phyloP scores from a whole-genome alignment of 768 basidiomycete species.

The Suillus alpinus region DNA sequence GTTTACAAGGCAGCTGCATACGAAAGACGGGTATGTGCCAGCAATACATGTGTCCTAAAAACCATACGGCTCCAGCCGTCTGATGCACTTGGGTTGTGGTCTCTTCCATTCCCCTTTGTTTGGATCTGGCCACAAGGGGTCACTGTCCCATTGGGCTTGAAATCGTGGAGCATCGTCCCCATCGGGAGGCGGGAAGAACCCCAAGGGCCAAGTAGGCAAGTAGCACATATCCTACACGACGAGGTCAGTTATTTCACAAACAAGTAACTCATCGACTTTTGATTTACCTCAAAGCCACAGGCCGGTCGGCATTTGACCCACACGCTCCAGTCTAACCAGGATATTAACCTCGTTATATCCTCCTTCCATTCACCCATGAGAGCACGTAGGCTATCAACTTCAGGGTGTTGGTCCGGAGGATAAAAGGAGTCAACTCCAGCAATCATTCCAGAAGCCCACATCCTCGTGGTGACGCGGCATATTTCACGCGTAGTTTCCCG shows the following conservation, averaged over 20 bases:
- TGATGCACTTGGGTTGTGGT: conserved; percentile 25
- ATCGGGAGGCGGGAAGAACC: too few species aligned
- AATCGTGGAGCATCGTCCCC: neutral
- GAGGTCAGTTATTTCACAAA: neutral
- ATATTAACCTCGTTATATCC: conserved; percentile 12
- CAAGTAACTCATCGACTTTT: neutral
- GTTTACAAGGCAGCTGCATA: neutral
- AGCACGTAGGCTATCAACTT: neutral
- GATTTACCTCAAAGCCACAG: conserved; percentile 18
- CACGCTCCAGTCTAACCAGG: conserved; percentile 21
- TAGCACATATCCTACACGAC: conserved; percentile 23
- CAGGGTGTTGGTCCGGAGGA: neutral
- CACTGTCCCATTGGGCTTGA: neutral
- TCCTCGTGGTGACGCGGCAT: conserved; percentile 15
- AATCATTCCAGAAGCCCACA: conserved; percentile 16
- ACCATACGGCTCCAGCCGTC: conserved; percentile 9
- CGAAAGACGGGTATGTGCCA: neutral
- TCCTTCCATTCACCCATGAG: conserved; percentile 10
- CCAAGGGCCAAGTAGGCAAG: conserved; percentile 22
- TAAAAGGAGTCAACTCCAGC: conserved; percentile 5
- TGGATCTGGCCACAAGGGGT: neutral
- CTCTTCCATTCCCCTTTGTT: conserved; percentile 18
- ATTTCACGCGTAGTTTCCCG: conserved; percentile 16
- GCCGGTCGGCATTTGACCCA: conserved; percentile 20
- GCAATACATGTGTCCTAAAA: neutral